Conservation (phyloP, 352 stramenopile genomes). For the Blastocystis sp. region DNA sequence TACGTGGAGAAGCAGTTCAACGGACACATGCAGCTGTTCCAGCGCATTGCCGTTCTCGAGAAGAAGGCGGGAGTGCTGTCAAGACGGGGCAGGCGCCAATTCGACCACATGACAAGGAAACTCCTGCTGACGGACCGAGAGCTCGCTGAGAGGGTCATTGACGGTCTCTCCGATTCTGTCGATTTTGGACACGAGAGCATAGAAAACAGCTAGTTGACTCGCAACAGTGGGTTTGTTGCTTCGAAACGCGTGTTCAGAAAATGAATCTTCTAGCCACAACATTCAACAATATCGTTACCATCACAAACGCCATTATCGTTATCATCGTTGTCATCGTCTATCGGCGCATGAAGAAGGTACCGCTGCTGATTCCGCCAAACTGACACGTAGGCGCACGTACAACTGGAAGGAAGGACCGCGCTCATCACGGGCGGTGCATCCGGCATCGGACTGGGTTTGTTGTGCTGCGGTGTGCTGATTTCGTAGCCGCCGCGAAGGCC, state of each 20-base stretch:
- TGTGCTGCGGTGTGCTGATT: background rate
- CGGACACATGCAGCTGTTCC: too few species aligned
- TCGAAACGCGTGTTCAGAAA: background rate
- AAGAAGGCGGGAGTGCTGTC: too few species aligned
- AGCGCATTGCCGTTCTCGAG: too few species aligned
- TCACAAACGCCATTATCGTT: slow-evolving; percentile 44
- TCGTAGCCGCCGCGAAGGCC: slow-evolving; percentile 27
- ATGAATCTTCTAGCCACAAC: slow-evolving; percentile 10
- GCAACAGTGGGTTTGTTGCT: slow-evolving; percentile 10
- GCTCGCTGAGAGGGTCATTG: too few species aligned
- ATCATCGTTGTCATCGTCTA: slow-evolving; percentile 15
- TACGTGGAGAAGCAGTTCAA: too few species aligned
- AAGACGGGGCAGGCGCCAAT: too few species aligned
- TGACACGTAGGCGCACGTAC: slow-evolving; percentile 29
- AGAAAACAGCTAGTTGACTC: too few species aligned
- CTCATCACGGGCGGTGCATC: slow-evolving; percentile 52
- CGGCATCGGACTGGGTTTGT: slow-evolving; percentile 26
- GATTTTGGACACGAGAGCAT: too few species aligned
- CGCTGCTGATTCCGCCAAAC: background rate
- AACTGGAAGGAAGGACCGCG: slow-evolving; percentile 40
- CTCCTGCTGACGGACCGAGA: too few species aligned
- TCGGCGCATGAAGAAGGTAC: background rate
- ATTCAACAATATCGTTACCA: slow-evolving; percentile 17
- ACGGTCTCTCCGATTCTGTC: too few species aligned
- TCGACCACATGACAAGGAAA: too few species aligned